Evolutionary conservation across 495 filamentous ascomycete genomes (phyloP).

Genomic region (Acidiella bohemica): DNA sequence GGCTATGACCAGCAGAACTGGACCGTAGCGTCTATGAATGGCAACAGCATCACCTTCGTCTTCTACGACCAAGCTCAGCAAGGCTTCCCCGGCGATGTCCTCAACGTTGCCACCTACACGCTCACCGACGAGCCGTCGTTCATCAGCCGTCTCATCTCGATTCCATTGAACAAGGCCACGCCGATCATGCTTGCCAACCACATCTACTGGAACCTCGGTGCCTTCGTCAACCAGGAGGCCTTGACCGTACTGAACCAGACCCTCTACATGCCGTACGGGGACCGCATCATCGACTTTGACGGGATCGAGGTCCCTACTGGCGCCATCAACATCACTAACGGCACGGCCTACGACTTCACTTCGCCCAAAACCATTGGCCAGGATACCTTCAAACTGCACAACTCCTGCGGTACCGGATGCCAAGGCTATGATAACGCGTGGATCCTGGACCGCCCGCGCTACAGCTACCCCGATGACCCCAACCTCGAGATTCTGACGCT

Average conservation of each 20-base stretch:
- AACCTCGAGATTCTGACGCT: conserved; percentile 48
- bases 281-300: conserved; percentile 54
- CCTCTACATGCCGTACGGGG: conserved; percentile 54
- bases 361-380: conserved; percentile 54
- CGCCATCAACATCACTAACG: conserved; percentile 44
- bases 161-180: conserved; percentile 28
- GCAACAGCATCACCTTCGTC: conserved; percentile 58
- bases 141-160: conserved; percentile 17
- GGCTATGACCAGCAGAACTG: conserved; percentile 73
- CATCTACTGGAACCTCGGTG: conserved; percentile 77
- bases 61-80: conserved; percentile 55
- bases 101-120: conserved; percentile 60
- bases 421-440: conserved; percentile 63
- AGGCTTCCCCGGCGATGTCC: conserved; percentile 63
- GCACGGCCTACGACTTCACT: conserved; percentile 58
- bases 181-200: conserved; percentile 56
- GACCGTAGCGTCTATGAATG: conserved; percentile 49
- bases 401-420: conserved; percentile 33
- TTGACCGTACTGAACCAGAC: conserved; percentile 48
- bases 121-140: conserved; percentile 17
- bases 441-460: conserved; percentile 49
- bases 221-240: conserved; percentile 43
- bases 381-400: conserved; percentile 44
- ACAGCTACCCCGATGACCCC: conserved; percentile 40
- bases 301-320: conserved; percentile 62